Percentiles rank a stretch among this genome's conserved stretches.
Conservation (phyloP, 148 eudicot genomes). For the Tetragonia tetragonoides region DNA sequence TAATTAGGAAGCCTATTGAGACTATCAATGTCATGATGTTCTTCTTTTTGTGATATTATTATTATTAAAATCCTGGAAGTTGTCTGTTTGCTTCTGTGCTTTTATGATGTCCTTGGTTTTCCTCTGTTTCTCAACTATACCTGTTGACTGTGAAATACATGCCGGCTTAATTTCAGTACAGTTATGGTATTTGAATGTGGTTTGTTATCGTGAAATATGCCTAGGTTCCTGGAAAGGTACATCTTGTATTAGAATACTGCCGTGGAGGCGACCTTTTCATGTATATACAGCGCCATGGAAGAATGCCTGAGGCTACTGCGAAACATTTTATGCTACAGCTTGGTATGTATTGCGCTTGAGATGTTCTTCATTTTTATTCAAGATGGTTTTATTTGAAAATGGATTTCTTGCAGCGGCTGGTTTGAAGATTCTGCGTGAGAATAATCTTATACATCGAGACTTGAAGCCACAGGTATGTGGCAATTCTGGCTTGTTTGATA, state of each 20-base stretch:
- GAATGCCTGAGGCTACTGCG: constrained; percentile 77
- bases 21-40: not conserved
- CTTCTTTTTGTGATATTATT: not conserved
- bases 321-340: constrained; percentile 89
- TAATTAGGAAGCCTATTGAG: not conserved
- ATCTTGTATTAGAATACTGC: constrained; percentile 89
- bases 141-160: not conserved
- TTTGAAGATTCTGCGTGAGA: constrained; percentile 80
- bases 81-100: not conserved
- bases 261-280: constrained; percentile 88
- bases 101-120: not conserved
- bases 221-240: constrained; percentile 90
- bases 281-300: constrained; percentile 78
- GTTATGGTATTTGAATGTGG: not conserved
- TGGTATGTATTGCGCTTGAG: constrained; percentile 44
- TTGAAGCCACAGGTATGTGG: constrained; percentile 84
- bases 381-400: constrained; percentile 18
- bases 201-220: not conserved
- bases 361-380: not conserved
- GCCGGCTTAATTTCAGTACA: not conserved
- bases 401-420: constrained; percentile 64
- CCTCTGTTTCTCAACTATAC: not conserved
- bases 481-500: not conserved
- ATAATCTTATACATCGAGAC: constrained; percentile 91
- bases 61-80: not conserved